Conservation (phyloP, 2,329 filamentous ascomycete genomes). For the Chaetomium strumarium region DNA sequence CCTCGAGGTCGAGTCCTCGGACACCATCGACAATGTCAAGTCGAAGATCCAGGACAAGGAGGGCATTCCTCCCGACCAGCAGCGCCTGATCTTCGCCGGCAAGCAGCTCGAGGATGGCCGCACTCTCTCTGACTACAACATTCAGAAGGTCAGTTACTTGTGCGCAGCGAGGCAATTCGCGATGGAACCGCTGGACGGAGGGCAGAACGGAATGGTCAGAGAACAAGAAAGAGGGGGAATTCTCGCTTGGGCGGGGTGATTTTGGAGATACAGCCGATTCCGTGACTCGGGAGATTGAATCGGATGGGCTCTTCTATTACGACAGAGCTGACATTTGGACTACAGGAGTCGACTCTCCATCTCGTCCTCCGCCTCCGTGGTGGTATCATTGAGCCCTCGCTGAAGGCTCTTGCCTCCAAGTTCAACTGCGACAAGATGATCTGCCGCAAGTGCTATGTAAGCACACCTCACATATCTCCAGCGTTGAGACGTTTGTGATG, state of each 20-base stretch:
- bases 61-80: constrained; percentile 95
- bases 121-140: constrained; percentile 97
- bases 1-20: constrained; percentile 96
- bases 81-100: constrained; percentile 97
- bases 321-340: constrained; percentile 18
- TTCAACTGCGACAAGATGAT: constrained; percentile 99
- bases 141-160: constrained; percentile 85
- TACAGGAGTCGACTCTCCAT: constrained; percentile 93
- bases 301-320: not conserved
- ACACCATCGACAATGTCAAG: constrained; percentile 99
- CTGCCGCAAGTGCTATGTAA: constrained; percentile 99
- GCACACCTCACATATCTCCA: constrained; percentile 35
- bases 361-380: constrained; percentile 97
- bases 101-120: constrained; percentile 99
- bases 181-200: constrained; percentile 1
- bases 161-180: constrained; percentile 3
- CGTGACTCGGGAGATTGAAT: constrained; percentile 4
- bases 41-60: constrained; percentile 99
- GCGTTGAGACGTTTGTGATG: not conserved
- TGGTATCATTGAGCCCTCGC: constrained; percentile 98
- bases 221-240: constrained; percentile 7
- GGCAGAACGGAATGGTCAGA: not conserved
- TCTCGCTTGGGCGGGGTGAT: not conserved
- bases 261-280: not conserved
- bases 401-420: constrained; percentile 97